Evolutionary conservation across 2,329 filamentous ascomycete species (phyloP).

Genomic region (Neurospora crassa): DNA sequence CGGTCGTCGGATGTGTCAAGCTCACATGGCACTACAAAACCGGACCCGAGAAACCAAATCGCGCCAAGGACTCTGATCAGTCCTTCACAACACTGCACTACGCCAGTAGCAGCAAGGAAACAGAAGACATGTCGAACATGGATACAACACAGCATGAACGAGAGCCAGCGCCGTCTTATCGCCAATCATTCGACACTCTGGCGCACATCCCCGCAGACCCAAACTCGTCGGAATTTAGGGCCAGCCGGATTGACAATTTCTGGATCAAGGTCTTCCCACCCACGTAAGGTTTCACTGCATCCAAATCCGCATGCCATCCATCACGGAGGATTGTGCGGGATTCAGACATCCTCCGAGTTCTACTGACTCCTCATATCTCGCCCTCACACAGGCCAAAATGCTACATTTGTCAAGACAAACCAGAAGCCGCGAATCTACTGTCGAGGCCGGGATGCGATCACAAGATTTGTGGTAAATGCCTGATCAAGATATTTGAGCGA

Average conservation of each 20-base stretch:
- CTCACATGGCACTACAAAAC: neutral
- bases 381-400: neutral
- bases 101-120: neutral
- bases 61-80: neutral
- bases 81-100: neutral
- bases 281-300: neutral
- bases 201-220: neutral
- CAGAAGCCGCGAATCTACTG: neutral
- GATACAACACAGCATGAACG: neutral
- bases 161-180: neutral
- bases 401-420: neutral
- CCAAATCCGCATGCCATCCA: neutral
- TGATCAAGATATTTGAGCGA: neutral
- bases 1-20: neutral
- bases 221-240: neutral
- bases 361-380: neutral
- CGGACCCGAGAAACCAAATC: neutral
- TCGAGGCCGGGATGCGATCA: neutral
- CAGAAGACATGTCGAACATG: neutral
- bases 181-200: neutral
- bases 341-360: neutral
- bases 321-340: neutral
- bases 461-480: neutral
- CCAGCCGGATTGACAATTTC: neutral
- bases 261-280: neutral